Conservation (phyloP, 768 basidiomycete genomes). For the Epithele typhae region DNA sequence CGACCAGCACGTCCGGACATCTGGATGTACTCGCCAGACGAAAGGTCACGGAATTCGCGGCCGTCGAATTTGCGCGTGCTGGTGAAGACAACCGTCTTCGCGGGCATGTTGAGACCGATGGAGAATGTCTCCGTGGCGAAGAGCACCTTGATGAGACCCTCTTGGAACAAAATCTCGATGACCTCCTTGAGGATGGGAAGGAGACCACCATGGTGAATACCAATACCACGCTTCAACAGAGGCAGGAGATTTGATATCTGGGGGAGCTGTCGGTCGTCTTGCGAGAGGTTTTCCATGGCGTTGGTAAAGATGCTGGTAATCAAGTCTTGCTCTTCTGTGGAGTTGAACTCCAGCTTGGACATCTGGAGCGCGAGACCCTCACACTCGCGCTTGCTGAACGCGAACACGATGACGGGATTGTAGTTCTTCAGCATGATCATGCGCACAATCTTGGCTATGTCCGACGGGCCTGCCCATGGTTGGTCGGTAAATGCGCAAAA, state of each 20-base stretch:
- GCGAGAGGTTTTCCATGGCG: slow-evolving; percentile 84
- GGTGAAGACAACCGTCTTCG: slow-evolving; percentile 98
- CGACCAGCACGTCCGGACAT: slow-evolving; percentile 99
- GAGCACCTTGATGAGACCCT: slow-evolving; percentile 94
- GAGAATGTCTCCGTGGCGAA: slow-evolving; percentile 99
- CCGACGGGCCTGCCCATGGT: slow-evolving; percentile 63
- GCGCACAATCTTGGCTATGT: slow-evolving; percentile 95
- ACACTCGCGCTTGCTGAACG: slow-evolving; percentile 97
- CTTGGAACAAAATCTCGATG: slow-evolving; percentile 98
- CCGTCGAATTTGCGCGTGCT: slow-evolving; percentile 96
- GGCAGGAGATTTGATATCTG: slow-evolving; percentile 93
- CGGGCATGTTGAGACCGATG: slow-evolving; percentile 98
- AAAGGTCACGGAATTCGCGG: slow-evolving; percentile 87
- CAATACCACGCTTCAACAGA: slow-evolving; percentile 89
- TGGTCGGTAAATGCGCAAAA: not conserved
- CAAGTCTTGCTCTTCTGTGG: slow-evolving; percentile 85
- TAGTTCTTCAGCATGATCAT: slow-evolving; percentile 98
- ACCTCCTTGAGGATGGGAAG: slow-evolving; percentile 98
- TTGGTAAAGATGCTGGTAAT: slow-evolving; percentile 90
- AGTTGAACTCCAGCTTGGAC: slow-evolving; percentile 95
- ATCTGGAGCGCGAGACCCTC: slow-evolving; percentile 87
- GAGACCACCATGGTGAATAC: slow-evolving; percentile 97
- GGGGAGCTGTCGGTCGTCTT: slow-evolving; percentile 84
- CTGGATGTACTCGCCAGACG: slow-evolving; percentile 96
- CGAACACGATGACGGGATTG: slow-evolving; percentile 97